Evolutionary conservation across 352 stramenopile species (phyloP), one percentile per base, ranked within the genome.

Genomic region (Pythium aquatile): DNA sequence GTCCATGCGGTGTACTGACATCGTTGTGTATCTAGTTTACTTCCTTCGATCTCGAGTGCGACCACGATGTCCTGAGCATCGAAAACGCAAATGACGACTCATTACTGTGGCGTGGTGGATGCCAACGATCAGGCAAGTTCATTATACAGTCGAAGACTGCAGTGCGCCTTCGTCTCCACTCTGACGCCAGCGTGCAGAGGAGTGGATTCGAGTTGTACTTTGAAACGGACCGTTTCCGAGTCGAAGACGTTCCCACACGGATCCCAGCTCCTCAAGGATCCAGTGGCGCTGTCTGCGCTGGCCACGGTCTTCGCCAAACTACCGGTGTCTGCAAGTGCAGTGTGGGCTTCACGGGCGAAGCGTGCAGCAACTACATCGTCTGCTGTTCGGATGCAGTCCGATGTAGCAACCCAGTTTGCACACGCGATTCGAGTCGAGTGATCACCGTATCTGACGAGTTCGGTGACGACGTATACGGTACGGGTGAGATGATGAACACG

Each of bases 341-440:
- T 33, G 76, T 88, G n/a, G 83, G 83, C 7, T 89, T 90, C 61
- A 88, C 76, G 4, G 79, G 83, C 0, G 83, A 91, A 73, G 77
- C 62, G 14, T 91, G 83, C 57, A 87, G 66, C 55, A 90, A 87
- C 48, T 72, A 72, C n/a, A 69, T 90, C 1, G 63, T 89, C 1
- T 91, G 83, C 48, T 91, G 83, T 33, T 61, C 59, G 0, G 70
- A 90, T 48, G 57, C 66, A 2, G 24, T 7, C 5, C 68, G 68
- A 0, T 91, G 83, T 20, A 55, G 66, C 20, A 60, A 90, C 30
- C 5, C 44, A 0, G 67, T 89, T 0, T 91, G 83, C 46, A 55
- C 73, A 13, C 40, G 79, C 14, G 60, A 83, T 29, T 58, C 72
- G 0, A 17, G 16, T 0, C 58, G 67, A 3, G 68, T 90, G 17